Evolutionary conservation across 257 asterid species (phyloP).

Genomic region (Petunia axillaris): DNA sequence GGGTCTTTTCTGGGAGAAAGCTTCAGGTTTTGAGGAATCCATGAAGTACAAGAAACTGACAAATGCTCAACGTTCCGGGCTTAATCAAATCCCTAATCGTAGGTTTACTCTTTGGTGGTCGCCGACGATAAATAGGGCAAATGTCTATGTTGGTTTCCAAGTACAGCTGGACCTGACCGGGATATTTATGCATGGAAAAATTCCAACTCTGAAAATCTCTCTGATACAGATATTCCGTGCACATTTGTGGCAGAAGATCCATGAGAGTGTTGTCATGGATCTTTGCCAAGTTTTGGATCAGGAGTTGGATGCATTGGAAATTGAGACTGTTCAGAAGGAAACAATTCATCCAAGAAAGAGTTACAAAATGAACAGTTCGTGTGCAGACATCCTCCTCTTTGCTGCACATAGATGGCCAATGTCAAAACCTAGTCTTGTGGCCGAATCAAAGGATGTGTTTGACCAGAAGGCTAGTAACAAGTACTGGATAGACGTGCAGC

Average conservation of each 20-base stretch:
- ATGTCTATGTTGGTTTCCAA: constrained; percentile 98
- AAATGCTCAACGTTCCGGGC: constrained; percentile 98
- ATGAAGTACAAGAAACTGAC: constrained; percentile 98
- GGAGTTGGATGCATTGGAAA: constrained; percentile 94
- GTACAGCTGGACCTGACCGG: constrained; percentile 99
- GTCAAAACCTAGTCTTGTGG: constrained; percentile 99
- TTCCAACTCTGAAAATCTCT: constrained; percentile 95
- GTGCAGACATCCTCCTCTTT: constrained; percentile 94
- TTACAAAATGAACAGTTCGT: constrained; percentile 99
- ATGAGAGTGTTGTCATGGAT: constrained; percentile 99
- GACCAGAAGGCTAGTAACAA: constrained; percentile 98
- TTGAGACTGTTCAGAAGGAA: constrained; percentile 99
- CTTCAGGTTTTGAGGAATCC: constrained; percentile 99
- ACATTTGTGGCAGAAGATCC: constrained; percentile 99
- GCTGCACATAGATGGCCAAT: constrained; percentile 99
- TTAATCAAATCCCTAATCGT: constrained; percentile 94
- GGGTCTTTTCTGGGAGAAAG: constrained; percentile 99
- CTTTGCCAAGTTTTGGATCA: constrained; percentile 99
- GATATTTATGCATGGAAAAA: constrained; percentile 99
- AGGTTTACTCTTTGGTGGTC: constrained; percentile 99
- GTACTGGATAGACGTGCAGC: constrained; percentile 99
- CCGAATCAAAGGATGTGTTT: constrained; percentile 97
- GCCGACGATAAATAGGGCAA: constrained; percentile 96
- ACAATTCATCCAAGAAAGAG: constrained; percentile 99
- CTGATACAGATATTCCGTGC: constrained; percentile 99